A percentile compares a stretch with the other conserved stretches of the same genome.
Evolutionary conservation across 1,139 yeast species (phyloP).

Genomic region (Suhomyces wounanorum): DNA sequence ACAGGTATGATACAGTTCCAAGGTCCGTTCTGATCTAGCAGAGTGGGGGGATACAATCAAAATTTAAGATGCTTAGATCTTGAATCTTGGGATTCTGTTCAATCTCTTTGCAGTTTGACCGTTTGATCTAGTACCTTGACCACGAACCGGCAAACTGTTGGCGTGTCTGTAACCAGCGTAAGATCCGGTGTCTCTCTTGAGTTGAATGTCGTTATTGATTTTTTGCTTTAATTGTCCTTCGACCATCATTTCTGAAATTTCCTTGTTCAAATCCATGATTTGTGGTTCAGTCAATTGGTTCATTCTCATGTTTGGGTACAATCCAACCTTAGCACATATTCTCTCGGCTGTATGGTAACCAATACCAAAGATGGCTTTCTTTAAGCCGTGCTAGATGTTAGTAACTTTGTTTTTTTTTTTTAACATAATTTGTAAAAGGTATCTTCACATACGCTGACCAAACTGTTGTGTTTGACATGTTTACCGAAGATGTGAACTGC

Average conservation of each 20-base stretch:
- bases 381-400: conserved; percentile 51
- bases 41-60: neutral
- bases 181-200: conserved; percentile 82
- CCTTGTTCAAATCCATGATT: conserved; percentile 82
- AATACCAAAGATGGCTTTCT: conserved; percentile 82
- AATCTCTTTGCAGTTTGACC: conserved; percentile 86
- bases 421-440: neutral
- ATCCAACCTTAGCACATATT: conserved; percentile 84
- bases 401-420: conserved; percentile 5
- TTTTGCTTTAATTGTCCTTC: conserved; percentile 85
- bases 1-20: conserved; percentile 3
- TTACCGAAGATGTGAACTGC: conserved; percentile 78
- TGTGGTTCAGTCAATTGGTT: conserved; percentile 90
- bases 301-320: conserved; percentile 93
- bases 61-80: conserved; percentile 22
- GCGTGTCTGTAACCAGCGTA: conserved; percentile 91
- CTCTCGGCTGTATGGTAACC: conserved; percentile 74
- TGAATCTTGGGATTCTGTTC: conserved; percentile 69
- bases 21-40: conserved; percentile 1
- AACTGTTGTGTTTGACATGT: conserved; percentile 57
- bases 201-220: conserved; percentile 73
- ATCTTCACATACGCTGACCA: conserved; percentile 42
- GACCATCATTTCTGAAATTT: conserved; percentile 76
- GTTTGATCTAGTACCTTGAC: conserved; percentile 90
- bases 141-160: conserved; percentile 85